Base-by-base conservation (phyloP, 1,284 basidiomycete species). In the Heterobasidion parviporum region DNA sequence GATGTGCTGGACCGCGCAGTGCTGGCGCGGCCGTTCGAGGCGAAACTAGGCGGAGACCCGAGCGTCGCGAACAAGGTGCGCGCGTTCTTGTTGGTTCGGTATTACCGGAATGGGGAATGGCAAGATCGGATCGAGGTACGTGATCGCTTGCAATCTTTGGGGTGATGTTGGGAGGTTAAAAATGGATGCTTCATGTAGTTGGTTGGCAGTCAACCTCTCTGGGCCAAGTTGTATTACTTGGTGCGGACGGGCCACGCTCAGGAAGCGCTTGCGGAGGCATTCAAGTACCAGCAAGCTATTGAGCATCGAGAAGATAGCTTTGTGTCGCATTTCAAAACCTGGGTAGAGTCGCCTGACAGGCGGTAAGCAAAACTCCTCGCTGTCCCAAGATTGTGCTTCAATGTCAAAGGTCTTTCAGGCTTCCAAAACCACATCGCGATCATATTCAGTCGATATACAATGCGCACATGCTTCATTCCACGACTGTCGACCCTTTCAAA, bases 151-250 rank as follows among this genome's bases (percentile, higher is more conserved):
- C 54, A 51, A 10, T 4, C 36, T 48, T 16, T 32, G 32, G 12
- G 9, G 15, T 6, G 26, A 20, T 44, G 4, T 50, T 8, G 35
- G 18, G 12, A 41, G 26, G 26, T 6, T 26, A 16, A 8, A 16
- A 34, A n/a, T n/a, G 57, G 55, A 49, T 26, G 57, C 6, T 26
- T 26, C 26, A 5, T 26, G 5, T 6, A 94, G 88, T 75, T 92
- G 54, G 83, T 95, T 26, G 84, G 85, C 53, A 88, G 90, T 14
- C 86, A 89, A 63, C 93, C 94, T 6, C 65, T 98, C 14, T 99
- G 94, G 94, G 95, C 95, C 12, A 85, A 90, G 57, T 70, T 97
- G 45, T 99, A 92, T 73, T 94, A 91, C 71, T 81, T 99, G 8
- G 77, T 99, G 8, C 85, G 96, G 33, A 89, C 89, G 2, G 97